Percentiles rank a stretch among this genome's conserved stretches.
Conservation (phyloP, 208 protist species). For the Leishmania tarentolae region DNA sequence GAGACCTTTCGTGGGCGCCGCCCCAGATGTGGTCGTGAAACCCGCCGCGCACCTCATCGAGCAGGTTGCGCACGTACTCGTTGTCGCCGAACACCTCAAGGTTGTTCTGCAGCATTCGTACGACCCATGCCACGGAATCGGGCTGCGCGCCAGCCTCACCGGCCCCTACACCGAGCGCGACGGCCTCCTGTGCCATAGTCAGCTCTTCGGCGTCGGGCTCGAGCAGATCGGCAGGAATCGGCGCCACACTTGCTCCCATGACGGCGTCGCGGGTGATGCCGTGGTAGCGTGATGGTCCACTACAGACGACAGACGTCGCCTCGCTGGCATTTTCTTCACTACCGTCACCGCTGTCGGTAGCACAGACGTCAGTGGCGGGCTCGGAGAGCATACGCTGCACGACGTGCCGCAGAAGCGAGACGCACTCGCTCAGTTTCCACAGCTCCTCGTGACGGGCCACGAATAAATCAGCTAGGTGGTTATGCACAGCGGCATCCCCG, state of each 20-base stretch:
- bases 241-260: slow-evolving; percentile 38
- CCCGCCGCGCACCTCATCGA: slow-evolving; percentile 5
- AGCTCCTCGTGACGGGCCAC: slow-evolving; percentile 73
- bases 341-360: background rate
- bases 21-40: background rate
- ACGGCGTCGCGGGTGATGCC: slow-evolving; percentile 43
- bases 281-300: slow-evolving; percentile 15
- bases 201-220: slow-evolving; percentile 32
- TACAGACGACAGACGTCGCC: background rate
- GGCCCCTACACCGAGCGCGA: background rate
- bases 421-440: slow-evolving; percentile 65
- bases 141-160: slow-evolving; percentile 9
- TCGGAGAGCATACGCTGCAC: slow-evolving; percentile 15
- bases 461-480: slow-evolving; percentile 52
- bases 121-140: slow-evolving; percentile 22
- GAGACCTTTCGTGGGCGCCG: background rate
- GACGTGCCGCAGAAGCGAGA: slow-evolving; percentile 23
- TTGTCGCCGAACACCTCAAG: slow-evolving; percentile 12
- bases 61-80: slow-evolving; percentile 19
- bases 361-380: background rate
- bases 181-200: slow-evolving; percentile 2
- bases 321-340: background rate
- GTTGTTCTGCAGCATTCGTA: slow-evolving; percentile 17
- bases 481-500: slow-evolving; percentile 12
- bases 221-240: slow-evolving; percentile 59